Evolutionary conservation across 164 flowering plant species (phyloP).

Genomic region (Liriodendron chinense): DNA sequence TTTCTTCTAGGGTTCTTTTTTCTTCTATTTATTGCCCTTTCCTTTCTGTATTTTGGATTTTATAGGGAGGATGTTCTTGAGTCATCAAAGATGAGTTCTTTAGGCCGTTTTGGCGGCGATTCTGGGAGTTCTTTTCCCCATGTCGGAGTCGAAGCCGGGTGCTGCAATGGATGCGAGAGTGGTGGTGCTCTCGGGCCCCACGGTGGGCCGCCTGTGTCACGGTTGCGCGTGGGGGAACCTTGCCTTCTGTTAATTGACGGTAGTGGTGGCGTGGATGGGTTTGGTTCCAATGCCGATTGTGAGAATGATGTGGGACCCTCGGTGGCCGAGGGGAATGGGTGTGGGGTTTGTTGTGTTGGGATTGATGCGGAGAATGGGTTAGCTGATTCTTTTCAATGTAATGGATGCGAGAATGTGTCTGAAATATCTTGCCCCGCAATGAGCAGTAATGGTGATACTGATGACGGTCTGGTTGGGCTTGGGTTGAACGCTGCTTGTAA

Average conservation of each 20-base stretch:
- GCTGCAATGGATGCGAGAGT: too few relatives aligned
- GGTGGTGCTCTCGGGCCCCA: background rate
- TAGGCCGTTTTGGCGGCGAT: background rate
- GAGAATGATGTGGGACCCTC: background rate
- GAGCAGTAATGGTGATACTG: background rate
- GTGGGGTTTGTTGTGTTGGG: background rate
- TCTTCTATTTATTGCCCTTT: background rate
- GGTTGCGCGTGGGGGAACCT: background rate
- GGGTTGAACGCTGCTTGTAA: background rate
- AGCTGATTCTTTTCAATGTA: background rate
- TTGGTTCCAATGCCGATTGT: background rate
- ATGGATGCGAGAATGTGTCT: background rate
- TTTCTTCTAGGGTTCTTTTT: background rate
- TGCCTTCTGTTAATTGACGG: background rate
- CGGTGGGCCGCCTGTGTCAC: background rate
- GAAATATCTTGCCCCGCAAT: background rate
- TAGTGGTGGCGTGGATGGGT: background rate
- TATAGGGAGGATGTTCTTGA: conserved; percentile 1
- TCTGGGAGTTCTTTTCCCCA: background rate
- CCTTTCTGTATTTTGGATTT: background rate
- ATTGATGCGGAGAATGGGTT: background rate
- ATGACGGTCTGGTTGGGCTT: background rate
- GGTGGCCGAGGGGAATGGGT: background rate
- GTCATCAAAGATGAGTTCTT: background rate
- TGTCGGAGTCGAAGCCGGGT: background rate